These are phyloP conservation scores for Elongisporangium prolatum DNA, from an alignment of 352 stramenopile genomes.

Conservation along the genomic window DNA sequence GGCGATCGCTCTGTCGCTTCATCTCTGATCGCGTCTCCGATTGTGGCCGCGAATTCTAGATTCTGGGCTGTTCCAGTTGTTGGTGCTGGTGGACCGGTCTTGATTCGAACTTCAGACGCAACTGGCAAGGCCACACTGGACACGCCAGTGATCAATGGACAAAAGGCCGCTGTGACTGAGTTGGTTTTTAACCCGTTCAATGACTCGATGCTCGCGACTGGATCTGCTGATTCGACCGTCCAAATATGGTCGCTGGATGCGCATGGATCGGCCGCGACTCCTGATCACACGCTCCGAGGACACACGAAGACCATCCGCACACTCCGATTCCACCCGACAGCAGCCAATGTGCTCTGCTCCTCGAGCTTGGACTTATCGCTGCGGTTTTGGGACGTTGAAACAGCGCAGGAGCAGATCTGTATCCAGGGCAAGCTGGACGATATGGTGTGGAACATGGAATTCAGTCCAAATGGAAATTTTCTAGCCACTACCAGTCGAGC, in stretches of 20 bases:
- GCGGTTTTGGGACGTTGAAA: conserved; percentile 72
- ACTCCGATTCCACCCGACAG: conserved; percentile 66
- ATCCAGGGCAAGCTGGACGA: conserved; percentile 62
- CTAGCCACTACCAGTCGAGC: conserved; percentile 65
- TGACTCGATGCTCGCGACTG: conserved; percentile 45
- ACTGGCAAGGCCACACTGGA: conserved; percentile 40
- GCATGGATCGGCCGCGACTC: conserved; percentile 2
- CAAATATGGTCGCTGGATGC: conserved; percentile 50
- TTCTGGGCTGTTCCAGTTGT: conserved; percentile 54
- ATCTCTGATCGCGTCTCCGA: conserved; percentile 32
- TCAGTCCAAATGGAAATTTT: conserved; percentile 57
- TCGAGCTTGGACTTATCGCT: conserved; percentile 54
- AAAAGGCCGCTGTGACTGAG: conserved; percentile 59
- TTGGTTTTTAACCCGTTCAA: conserved; percentile 64
- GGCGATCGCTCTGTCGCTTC: conserved; percentile 35
- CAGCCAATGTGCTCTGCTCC: conserved; percentile 53
- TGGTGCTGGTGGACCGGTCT: conserved; percentile 59
- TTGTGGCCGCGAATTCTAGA: conserved; percentile 47
- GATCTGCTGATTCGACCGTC: conserved; percentile 51
- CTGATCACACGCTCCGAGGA: conserved; percentile 26
- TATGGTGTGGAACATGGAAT: conserved; percentile 66
- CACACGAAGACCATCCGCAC: conserved; percentile 50
- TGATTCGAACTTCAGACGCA: conserved; percentile 39
- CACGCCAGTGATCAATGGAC: conserved; percentile 49
- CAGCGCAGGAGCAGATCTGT: conserved; percentile 34